phyloP scores from a whole-genome alignment of 2,329 filamentous ascomycete genomes.

The Chaetomium globosum region DNA sequence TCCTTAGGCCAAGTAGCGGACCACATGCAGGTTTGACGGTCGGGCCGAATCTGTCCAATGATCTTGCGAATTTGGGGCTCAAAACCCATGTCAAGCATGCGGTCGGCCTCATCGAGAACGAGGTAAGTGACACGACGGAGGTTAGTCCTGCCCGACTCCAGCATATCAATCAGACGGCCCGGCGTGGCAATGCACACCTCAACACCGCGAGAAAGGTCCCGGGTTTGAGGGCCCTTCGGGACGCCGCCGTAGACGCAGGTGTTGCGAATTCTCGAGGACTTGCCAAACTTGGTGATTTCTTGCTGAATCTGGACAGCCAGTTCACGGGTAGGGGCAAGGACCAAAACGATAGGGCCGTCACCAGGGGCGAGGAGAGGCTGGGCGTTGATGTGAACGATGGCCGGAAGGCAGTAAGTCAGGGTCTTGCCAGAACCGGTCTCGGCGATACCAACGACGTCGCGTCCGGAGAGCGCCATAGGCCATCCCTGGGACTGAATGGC shows the following conservation, averaged over 20 bases:
- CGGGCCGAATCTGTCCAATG: conserved; percentile 93
- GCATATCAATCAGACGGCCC: conserved; percentile 96
- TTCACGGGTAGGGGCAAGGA: conserved; percentile 95
- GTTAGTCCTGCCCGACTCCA: conserved; percentile 97
- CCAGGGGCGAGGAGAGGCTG: conserved; percentile 94
- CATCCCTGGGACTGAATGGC: conserved; percentile 98
- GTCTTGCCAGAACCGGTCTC: conserved; percentile 99
- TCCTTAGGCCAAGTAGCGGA: conserved; percentile 99
- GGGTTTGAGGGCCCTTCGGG: conserved; percentile 94
- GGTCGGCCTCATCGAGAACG: conserved; percentile 97
- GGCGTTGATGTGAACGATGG: conserved; percentile 99
- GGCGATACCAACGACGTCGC: conserved; percentile 97
- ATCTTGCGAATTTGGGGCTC: conserved; percentile 99
- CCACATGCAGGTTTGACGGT: conserved; percentile 99
- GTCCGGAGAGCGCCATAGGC: conserved; percentile 98
- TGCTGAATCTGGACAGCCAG: conserved; percentile 97
- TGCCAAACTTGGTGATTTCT: conserved; percentile 98
- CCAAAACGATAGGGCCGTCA: conserved; percentile 93
- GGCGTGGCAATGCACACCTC: conserved; percentile 99
- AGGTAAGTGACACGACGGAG: conserved; percentile 96
- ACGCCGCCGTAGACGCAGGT: conserved; percentile 99
- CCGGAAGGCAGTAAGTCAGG: conserved; percentile 93
- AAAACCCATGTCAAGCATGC: conserved; percentile 99
- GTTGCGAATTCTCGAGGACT: conserved; percentile 96
- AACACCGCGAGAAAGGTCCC: conserved; percentile 90